Evolutionary conservation across 2,329 filamentous ascomycete species (phyloP).

Genomic region (Fusarium verrucosum): DNA sequence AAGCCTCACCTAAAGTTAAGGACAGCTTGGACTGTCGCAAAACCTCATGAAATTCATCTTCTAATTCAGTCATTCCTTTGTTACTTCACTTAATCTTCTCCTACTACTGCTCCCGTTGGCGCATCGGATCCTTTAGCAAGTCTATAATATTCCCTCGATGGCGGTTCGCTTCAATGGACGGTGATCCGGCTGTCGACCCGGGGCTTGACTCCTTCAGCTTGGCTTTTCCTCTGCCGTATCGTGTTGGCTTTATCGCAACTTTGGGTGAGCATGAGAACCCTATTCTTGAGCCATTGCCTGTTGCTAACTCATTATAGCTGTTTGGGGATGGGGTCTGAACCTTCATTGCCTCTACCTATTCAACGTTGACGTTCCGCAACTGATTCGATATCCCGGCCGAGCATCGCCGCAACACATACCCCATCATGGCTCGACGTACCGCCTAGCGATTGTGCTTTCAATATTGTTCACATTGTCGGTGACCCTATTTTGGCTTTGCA

Average conservation of each 20-base stretch:
- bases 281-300: not conserved
- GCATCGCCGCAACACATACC: slow-evolving; percentile 73
- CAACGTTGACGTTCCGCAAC: slow-evolving; percentile 85
- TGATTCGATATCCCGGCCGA: slow-evolving; percentile 87
- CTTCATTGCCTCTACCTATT: slow-evolving; percentile 83
- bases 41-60: slow-evolving; percentile 30
- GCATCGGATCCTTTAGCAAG: not conserved
- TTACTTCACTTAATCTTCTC: not conserved
- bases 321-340: slow-evolving; percentile 96
- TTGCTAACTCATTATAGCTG: slow-evolving; percentile 63
- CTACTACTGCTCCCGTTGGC: slow-evolving; percentile 9
- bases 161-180: slow-evolving; percentile 66
- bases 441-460: slow-evolving; percentile 80
- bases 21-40: slow-evolving; percentile 43
- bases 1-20: slow-evolving; percentile 35
- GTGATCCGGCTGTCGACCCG: slow-evolving; percentile 74
- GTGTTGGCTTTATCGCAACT: slow-evolving; percentile 85
- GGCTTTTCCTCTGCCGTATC: slow-evolving; percentile 87
- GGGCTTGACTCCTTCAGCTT: slow-evolving; percentile 87
- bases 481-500: slow-evolving; percentile 83
- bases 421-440: slow-evolving; percentile 86
- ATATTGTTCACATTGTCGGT: slow-evolving; percentile 76
- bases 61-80: slow-evolving; percentile 29
- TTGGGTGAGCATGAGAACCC: slow-evolving; percentile 67
- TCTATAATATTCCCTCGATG: slow-evolving; percentile 31